Evolutionary conservation across 306 rosid species (phyloP).

Genomic region (Prunus salicina): DNA sequence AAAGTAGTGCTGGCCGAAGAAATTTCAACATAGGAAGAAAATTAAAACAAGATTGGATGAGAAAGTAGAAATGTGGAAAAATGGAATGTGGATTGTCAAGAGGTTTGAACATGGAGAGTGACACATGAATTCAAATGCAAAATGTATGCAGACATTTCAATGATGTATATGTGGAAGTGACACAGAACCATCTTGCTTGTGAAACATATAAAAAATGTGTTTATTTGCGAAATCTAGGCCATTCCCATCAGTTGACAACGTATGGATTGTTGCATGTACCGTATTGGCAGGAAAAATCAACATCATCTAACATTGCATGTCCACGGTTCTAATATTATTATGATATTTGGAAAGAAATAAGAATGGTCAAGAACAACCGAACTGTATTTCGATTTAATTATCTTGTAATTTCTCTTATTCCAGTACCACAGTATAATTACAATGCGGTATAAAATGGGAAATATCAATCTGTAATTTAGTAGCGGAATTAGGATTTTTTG

Average conservation of each 20-base stretch:
- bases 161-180: not conserved
- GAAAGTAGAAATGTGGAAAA: too few species aligned
- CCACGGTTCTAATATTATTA: not conserved
- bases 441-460: too few species aligned
- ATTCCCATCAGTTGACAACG: not conserved
- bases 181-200: not conserved
- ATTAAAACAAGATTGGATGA: too few species aligned
- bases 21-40: too few species aligned
- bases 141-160: not conserved
- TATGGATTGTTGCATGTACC: not conserved
- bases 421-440: too few species aligned
- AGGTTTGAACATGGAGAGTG: too few species aligned
- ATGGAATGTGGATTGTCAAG: too few species aligned
- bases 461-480: too few species aligned
- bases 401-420: too few species aligned
- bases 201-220: not conserved
- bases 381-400: too few species aligned
- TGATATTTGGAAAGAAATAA: not conserved
- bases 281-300: not conserved
- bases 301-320: not conserved
- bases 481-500: too few species aligned
- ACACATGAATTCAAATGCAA: not conserved
- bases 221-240: not conserved
- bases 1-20: too few species aligned
- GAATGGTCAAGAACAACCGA: not conserved